A percentile compares a stretch with the other conserved stretches of the same genome.
Evolutionary conservation across 768 basidiomycete genomes (phyloP).

Genomic region (Suillus bovinus): DNA sequence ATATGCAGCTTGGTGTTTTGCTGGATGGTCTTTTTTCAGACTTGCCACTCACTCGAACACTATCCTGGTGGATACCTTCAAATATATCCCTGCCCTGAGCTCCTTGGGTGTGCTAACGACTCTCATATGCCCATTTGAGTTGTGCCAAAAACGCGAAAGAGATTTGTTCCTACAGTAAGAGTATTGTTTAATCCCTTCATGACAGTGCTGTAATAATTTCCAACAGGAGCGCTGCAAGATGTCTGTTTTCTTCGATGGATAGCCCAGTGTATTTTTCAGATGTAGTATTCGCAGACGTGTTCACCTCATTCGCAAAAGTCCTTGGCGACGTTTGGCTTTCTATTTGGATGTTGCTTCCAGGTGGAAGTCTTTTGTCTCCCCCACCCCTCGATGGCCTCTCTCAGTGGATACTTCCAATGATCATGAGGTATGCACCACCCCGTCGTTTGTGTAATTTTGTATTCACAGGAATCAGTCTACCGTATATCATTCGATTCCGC

Average conservation of each 20-base stretch:
- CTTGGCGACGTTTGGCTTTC: constrained; percentile 94
- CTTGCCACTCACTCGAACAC: constrained; percentile 57
- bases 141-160: constrained; percentile 69
- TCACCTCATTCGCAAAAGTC: constrained; percentile 97
- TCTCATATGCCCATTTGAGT: constrained; percentile 67
- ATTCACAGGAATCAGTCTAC: constrained; percentile 50
- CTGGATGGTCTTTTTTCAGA: constrained; percentile 72
- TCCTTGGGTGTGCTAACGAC: constrained; percentile 55
- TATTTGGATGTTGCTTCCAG: constrained; percentile 80
- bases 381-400: constrained; percentile 63
- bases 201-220: constrained; percentile 2
- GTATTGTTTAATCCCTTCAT: not conserved
- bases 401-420: constrained; percentile 75
- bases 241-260: constrained; percentile 61
- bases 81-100: constrained; percentile 73
- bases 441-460: not conserved
- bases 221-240: constrained; percentile 70
- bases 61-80: constrained; percentile 68
- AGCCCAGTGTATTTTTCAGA: constrained; percentile 84
- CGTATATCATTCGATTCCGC: constrained; percentile 89
- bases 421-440: constrained; percentile 73
- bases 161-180: constrained; percentile 79
- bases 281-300: constrained; percentile 90
- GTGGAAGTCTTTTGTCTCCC: constrained; percentile 68
- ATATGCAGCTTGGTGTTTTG: constrained; percentile 61